Evolutionary conservation across 768 basidiomycete species (phyloP), one percentile per base, ranked within the genome.

Genomic region (Clavulina sp.): DNA sequence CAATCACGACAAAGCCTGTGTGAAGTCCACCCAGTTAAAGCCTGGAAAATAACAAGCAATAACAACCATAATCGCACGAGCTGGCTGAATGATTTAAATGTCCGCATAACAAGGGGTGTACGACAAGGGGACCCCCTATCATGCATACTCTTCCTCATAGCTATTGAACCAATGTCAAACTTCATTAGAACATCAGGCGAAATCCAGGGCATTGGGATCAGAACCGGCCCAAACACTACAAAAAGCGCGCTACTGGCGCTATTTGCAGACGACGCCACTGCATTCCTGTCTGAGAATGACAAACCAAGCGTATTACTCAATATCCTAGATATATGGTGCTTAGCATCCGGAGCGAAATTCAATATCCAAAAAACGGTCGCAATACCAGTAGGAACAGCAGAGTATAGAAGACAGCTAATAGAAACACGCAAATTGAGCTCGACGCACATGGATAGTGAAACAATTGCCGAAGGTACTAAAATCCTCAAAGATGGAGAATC

Each of bases 211-310:
- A 36, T 54, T 2, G 5, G n/a, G 41, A 28, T 54, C 7, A 32
- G n/a, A 40, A 26, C 9, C 9, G 16, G 9, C 13, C 43, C n/a
- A n/a, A n/a, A n/a, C n/a, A n/a, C n/a, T n/a, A n/a, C n/a, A 9
- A 9, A 52, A 3, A 19, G 40, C 9, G 26, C 48, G 5, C 24
- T 54, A 2, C 6, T 3, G 3, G 34, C 31, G 29, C 53, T 54
- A 0, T 56, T 55, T 4, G 53, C 54, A 9, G 64, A 66, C 38
- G 62, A 66, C 33, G 64, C 65, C 0, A 59, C 57, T 0, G 49
- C 57, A 0, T 65, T 55, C 49, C 52, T 65, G 1, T 49, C 54
- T 0, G 3, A 49, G 0, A 6, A 28, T 0, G 67, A 68, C 44
- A 31, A 56, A 9, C 58, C 54, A 29, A 7, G 9, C 4, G 48